Evolutionary conservation across 2,329 filamentous ascomycete species (phyloP), one percentile per base, ranked within the genome.

Genomic region (Sporothrix protearum): DNA sequence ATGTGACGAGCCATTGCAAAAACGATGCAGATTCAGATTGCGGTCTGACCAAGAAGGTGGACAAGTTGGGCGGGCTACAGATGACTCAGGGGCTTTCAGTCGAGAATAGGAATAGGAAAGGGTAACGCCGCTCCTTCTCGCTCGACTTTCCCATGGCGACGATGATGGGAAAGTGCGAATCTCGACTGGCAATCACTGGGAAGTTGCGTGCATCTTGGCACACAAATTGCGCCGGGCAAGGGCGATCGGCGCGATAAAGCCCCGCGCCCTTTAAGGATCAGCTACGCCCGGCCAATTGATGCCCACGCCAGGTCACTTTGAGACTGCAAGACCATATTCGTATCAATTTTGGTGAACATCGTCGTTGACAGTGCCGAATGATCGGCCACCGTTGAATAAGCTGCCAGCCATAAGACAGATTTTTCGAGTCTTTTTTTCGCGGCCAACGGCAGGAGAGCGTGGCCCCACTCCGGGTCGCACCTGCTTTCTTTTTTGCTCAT

Each of bases 111-210:
- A 42, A 64, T 16, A 64, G 61, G 61, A 47, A 49, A 66, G 36
- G 25, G 22, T 47, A 9, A 9, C 25, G 51, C 55, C 53, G 36
- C 67, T 69, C 67, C 36, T 69, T 69, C 49, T 51, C 49, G 49
- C 10, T 57, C 25, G 3, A 19, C 8, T 53, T 68, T 47, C 61
- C 42, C 61, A 66, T 66, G 14, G 25, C 19, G 9, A 30, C 25
- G 25, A 63, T 10, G 28, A 66, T 66, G 63, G 63, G 63, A 66
- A 66, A 47, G 61, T 45, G 61, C 61, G 22, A 47, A 64, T 28
- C 14, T 45, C 59, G 36, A 63, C 22, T 63, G 59, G 1, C 42
- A 49, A 12, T 47, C 28, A 14, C 30, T 25, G 61, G 63, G 30
- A 47, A 66, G 63, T 42, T 49, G 39, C 36, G 59, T 61, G 30